These are phyloP conservation scores for Solanum etuberosum DNA, from an alignment of 257 asterid genomes.

Conservation along the genomic window DNA sequence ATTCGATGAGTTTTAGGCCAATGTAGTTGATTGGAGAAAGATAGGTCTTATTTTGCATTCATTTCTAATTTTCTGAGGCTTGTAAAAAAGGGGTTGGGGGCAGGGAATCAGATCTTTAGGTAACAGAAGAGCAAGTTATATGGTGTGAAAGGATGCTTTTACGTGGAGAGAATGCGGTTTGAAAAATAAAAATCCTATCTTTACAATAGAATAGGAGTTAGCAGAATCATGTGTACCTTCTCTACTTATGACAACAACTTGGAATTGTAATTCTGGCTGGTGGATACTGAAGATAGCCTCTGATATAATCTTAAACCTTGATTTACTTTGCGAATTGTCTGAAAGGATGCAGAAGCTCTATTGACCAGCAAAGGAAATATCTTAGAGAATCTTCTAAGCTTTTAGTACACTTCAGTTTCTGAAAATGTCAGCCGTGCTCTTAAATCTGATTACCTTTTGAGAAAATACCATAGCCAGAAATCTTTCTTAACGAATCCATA, in stretches of 20 bases:
- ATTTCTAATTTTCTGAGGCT: neutral
- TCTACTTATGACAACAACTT: neutral
- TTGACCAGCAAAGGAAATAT: neutral
- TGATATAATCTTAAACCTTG: neutral
- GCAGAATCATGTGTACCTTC: neutral
- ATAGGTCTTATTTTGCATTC: neutral
- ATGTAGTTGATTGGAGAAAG: neutral
- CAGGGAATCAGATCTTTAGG: neutral
- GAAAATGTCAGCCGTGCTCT: neutral
- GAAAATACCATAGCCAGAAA: neutral
- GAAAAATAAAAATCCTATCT: neutral
- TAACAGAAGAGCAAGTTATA: neutral
- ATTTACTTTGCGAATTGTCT: neutral
- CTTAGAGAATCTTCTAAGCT: neutral
- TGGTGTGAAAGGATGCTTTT: neutral
- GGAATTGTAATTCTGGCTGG: neutral
- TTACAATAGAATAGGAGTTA: neutral
- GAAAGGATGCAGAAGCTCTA: neutral
- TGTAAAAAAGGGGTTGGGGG: neutral
- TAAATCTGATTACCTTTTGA: neutral
- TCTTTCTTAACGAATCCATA: neutral
- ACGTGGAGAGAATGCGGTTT: neutral
- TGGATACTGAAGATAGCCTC: neutral
- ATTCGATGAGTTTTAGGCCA: neutral
- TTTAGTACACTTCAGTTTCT: neutral